Evolutionary conservation across 305 asterid species (phyloP), one percentile per base, ranked within the genome.

Genomic region (Rubia balearica): DNA sequence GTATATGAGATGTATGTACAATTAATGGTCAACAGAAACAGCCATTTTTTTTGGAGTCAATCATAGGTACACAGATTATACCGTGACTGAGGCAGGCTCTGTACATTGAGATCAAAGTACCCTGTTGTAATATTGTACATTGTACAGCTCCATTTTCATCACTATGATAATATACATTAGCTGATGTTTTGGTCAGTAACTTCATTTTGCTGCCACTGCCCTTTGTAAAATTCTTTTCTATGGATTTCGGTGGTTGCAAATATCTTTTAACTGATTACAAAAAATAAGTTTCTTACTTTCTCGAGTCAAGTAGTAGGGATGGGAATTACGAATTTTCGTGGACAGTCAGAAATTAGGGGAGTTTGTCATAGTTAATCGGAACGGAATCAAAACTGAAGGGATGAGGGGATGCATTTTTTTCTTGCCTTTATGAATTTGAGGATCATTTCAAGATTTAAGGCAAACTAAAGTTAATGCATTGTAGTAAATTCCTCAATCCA

Each of bases 71-170:
- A 33, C 63, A 10, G n/a, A 13, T 59, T 27, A 16, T 49, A 49
- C n/a, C 4, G 40, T 62, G 56, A 38, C 41, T 38, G 41, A 21
- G 24, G 17, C 45, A 59, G 5, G 3, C 24, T 24, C 24, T 53
- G 43, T 72, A 51, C 16, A 48, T 27, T 61, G 30, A 16, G 30
- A 24, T 27, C n/a, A 36, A 14, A 55, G 5, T 8, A 4, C 27
- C 36, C 48, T 57, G 56, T 70, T 57, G 67, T 70, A 70, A 30
- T 24, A 59, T 6, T 41, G 43, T 53, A 16, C 60, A 59, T 1
- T 41, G 43, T 53, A 16, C 60, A 27, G 59, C 53, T 16, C 22
- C 6, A 41, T 67, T 24, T 65, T 24, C 21, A 30, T 38, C 41
- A 38, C 41, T 38, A 38, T 38, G 41, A 38, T 5, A 33, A 33